Base-by-base conservation (phyloP, 768 basidiomycete species). In the Collybia nuda region DNA sequence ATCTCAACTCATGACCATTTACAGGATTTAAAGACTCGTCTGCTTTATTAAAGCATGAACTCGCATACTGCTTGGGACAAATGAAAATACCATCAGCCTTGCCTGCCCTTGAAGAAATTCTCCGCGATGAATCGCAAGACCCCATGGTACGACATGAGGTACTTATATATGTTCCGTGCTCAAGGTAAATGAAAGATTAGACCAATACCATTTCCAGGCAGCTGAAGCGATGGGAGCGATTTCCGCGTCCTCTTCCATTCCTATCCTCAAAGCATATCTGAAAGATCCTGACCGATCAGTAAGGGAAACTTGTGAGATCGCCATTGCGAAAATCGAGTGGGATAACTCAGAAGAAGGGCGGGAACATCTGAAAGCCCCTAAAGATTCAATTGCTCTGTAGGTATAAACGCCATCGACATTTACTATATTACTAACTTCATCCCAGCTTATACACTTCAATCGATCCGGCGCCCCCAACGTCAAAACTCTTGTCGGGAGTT, bases 201-300 rank as follows among this genome's bases (percentile, higher is more conserved):
- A 39, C 54, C 51, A 56, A 42, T 37, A 61, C 52, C 51, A 49
- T 47, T 44, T 56, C 55, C 56, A 95, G 90, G 94, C 96, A 44
- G 97, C 97, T n/a, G 97, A 99, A 71, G 97, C 97, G 7, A 88
- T 99, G 76, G 97, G 95, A 36, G 97, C 97, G 1, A 92, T 98
- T 32, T 93, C 90, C 6, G 74, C 82, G 18, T 61, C 75, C 1
- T 57, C 69, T 0, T 90, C 92, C 14, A 61, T 95, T 9, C 78
- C 85, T 2, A 65, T 93, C 49, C 77, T 99, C 32, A 70, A 73
- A 48, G 76, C 86, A 66, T 94, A 86, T 69, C 68, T 89, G 26
- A 64, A 72, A 47, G 92, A 98, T 73, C 62, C 80, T 8, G 80
- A 88, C 55, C 76, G 84, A 41, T 81, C 82, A 35, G 89, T 96